These are phyloP conservation scores for Cryptosporidium bovis DNA, from an alignment of 169 alveolate species.

Conservation along the genomic window DNA sequence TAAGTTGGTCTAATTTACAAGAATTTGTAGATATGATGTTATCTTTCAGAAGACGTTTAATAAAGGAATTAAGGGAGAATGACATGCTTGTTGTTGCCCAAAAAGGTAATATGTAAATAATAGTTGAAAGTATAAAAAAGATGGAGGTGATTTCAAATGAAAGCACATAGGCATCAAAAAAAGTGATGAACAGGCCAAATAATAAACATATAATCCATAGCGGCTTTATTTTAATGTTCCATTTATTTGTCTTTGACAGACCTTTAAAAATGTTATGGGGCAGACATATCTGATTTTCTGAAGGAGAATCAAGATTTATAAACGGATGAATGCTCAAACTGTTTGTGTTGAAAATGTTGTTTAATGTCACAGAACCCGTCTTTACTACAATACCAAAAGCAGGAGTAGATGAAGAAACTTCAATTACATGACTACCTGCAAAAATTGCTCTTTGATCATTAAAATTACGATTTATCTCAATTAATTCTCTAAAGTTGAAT, in stretches of 20 bases:
- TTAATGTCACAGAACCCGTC: conserved; percentile 46
- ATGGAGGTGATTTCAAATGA: conserved; percentile 48
- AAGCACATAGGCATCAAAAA: conserved; percentile 15
- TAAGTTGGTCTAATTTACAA: conserved; percentile 1
- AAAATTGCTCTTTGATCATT: not conserved
- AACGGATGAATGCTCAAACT: not conserved
- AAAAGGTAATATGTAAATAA: conserved; percentile 40
- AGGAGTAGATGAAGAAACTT: conserved; percentile 16
- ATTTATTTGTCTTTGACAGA: not conserved
- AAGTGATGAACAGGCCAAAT: conserved; percentile 34
- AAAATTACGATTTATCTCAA: not conserved
- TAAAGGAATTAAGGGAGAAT: not conserved
- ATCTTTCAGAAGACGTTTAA: not conserved
- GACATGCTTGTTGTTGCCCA: conserved; percentile 65
- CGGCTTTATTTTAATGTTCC: conserved; percentile 44
- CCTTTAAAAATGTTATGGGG: no score
- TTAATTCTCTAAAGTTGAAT: not conserved
- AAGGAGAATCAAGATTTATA: not conserved
- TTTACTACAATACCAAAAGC: conserved; percentile 34
- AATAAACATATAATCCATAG: conserved; percentile 51
- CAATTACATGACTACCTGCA: conserved; percentile 53
- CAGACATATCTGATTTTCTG: no score
- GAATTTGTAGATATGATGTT: conserved; percentile 36
- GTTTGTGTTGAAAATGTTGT: not conserved
- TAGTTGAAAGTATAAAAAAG: conserved; percentile 47